Evolutionary conservation across 495 filamentous ascomycete genomes (phyloP).

Genomic region (Penicillium daleae): DNA sequence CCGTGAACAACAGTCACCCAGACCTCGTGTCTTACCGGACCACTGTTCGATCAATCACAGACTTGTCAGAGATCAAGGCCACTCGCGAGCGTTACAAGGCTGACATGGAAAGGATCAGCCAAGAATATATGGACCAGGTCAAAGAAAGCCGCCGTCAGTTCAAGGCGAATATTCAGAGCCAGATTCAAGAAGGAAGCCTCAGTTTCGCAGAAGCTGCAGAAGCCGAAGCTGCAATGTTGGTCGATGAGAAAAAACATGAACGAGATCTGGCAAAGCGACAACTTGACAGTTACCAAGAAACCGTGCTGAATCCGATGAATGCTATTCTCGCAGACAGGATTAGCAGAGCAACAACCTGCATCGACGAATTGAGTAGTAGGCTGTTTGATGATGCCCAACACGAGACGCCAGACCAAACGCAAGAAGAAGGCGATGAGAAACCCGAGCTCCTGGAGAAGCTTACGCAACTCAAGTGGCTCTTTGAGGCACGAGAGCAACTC

Average conservation of each 20-base stretch:
- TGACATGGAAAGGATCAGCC: constrained; percentile 40
- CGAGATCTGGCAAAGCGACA: constrained; percentile 68
- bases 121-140: constrained; percentile 45
- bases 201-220: constrained; percentile 80
- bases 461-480: constrained; percentile 95
- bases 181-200: constrained; percentile 75
- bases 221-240: constrained; percentile 67
- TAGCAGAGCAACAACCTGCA: constrained; percentile 62
- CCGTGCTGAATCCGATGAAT: constrained; percentile 77
- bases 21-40: constrained; percentile 77
- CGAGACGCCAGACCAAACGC: constrained; percentile 75
- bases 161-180: constrained; percentile 67
- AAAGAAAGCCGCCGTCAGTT: constrained; percentile 55
- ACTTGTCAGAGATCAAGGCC: constrained; percentile 70
- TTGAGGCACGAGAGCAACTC: constrained; percentile 86
- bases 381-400: constrained; percentile 75
- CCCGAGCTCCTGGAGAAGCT: constrained; percentile 93
- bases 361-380: constrained; percentile 69
- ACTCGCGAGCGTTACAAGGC: constrained; percentile 63
- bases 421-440: constrained; percentile 94
- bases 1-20: constrained; percentile 94
- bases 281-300: constrained; percentile 76
- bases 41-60: constrained; percentile 73
- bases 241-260: constrained; percentile 61
- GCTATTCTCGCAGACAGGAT: constrained; percentile 69